Base-by-base conservation (phyloP, 148 eudicot genomes). In the Spergularia bocconei region DNA sequence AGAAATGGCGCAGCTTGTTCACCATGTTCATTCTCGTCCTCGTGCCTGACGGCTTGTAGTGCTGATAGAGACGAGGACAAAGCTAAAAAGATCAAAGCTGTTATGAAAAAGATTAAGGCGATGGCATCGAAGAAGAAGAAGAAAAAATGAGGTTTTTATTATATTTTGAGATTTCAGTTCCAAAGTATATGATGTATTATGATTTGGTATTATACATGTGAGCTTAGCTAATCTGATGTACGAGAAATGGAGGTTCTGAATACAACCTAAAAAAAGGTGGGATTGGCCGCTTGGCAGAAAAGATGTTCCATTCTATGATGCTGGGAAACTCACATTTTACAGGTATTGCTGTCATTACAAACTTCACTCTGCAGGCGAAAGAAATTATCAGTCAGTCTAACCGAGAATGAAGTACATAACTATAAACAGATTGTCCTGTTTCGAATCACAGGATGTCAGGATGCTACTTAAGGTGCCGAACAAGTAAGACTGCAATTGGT, bases 271-370 rank as follows among this genome's bases (percentile, higher is more conserved):
- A 6, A 19, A 55, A 65, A 63, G 29, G 56, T 29, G 13, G 57
- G 2, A 41, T 44, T 41, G 48, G 36, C 41, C 41, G 41, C 69
- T 62, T 54, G 74, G 47, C 14, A 13, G 15, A n/a, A 47, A 69
- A 36, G 74, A 50, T 68, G 23, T 61, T 6, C 44, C 15, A 75
- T 74, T 15, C 67, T 63, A 39, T 17, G 38, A 67, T 16, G 54
- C 67, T 7, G 47, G 7, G 63, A 58, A 75, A 68, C 54, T 77
- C 80, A 90, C 86, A 82, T 83, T 82, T 86, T 89, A 75, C 97
- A 91, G 57, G 77, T 80, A 65, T 83, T 85, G 81, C 75, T 82
- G 79, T 87, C 88, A n/a, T 84, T 83, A 75, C 93, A 91, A 13
- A 74, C 58, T 81, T 88, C 88, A 70, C 76, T 86, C 97, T 91